These are phyloP conservation scores for Coemansia sp. DNA, from an alignment of 192 early-diverging fungal genomes.

Conservation along the genomic window DNA sequence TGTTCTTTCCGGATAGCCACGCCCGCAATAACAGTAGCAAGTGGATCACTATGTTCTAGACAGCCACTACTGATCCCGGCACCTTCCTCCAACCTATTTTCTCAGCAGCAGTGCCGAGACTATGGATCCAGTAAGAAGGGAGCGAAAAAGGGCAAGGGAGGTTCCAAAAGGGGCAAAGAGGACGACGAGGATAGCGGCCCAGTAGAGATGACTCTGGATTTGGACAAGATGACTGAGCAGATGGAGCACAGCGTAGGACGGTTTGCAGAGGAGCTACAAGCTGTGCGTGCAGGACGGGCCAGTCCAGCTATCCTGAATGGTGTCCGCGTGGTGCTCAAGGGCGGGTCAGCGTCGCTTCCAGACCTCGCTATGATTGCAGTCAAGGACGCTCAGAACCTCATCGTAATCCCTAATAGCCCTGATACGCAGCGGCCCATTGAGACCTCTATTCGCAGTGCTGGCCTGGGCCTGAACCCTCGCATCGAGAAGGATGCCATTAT, in stretches of 20 bases:
- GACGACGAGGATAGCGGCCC: conserved; percentile 29
- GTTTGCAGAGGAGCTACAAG: conserved; percentile 67
- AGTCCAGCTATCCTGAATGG: conserved; percentile 78
- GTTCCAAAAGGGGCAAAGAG: conserved; percentile 26
- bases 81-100: background rate
- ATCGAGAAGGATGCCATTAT: conserved; percentile 68
- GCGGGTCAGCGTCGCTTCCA: conserved; percentile 59
- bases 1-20: background rate
- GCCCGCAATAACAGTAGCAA: background rate
- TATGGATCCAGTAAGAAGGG: conserved; percentile 54
- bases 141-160: conserved; percentile 35
- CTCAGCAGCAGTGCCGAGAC: conserved; percentile 22
- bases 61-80: background rate
- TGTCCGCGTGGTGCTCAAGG: conserved; percentile 65
- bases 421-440: conserved; percentile 71
- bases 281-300: conserved; percentile 70
- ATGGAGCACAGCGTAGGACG: conserved; percentile 62
- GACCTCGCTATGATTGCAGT: conserved; percentile 77
- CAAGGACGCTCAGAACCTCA: conserved; percentile 80
- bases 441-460: conserved; percentile 74
- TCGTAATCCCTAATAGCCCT: conserved; percentile 76
- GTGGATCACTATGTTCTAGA: background rate
- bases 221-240: conserved; percentile 60
- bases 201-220: conserved; percentile 60
- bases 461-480: conserved; percentile 80